Conservation (phyloP, 306 rosid genomes). For the Mimosa pudica region DNA sequence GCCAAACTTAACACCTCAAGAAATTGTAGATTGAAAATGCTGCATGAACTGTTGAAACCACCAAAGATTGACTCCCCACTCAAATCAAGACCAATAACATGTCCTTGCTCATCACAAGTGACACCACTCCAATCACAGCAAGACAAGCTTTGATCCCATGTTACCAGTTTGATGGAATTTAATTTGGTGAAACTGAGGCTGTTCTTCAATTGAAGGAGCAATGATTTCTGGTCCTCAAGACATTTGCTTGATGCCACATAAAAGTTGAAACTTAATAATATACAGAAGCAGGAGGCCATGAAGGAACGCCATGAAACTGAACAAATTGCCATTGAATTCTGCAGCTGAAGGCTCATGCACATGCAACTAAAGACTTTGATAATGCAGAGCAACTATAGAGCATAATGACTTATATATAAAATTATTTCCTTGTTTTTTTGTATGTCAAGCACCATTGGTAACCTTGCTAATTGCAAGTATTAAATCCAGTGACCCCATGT, state of each 20-base stretch:
- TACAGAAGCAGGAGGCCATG: neutral
- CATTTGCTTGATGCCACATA: constrained; percentile 21
- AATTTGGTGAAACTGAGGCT: neutral
- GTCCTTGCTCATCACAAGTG: constrained; percentile 7
- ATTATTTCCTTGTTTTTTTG: too few relatives aligned
- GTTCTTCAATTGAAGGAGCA: constrained; percentile 43
- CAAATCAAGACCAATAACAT: constrained; percentile 29
- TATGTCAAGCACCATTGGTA: too few relatives aligned
- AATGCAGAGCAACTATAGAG: too few relatives aligned
- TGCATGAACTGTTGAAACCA: constrained; percentile 18
- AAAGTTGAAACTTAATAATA: neutral
- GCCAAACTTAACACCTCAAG: constrained; percentile 30
- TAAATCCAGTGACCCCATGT: too few relatives aligned
- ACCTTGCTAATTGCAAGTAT: too few relatives aligned
- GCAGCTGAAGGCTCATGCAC: neutral
- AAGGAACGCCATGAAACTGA: constrained; percentile 17
- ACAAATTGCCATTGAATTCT: neutral
- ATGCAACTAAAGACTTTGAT: neutral
- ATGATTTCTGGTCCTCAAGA: constrained; percentile 36
- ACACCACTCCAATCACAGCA: constrained; percentile 14
- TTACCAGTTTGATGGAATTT: neutral
- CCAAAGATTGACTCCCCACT: neutral
- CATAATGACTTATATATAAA: too few relatives aligned
- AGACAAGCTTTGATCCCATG: neutral
- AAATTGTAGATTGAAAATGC: constrained; percentile 24